Evolutionary conservation across 2,329 filamentous ascomycete genomes (phyloP).

Genomic region (Thielaviopsis cerberus): DNA sequence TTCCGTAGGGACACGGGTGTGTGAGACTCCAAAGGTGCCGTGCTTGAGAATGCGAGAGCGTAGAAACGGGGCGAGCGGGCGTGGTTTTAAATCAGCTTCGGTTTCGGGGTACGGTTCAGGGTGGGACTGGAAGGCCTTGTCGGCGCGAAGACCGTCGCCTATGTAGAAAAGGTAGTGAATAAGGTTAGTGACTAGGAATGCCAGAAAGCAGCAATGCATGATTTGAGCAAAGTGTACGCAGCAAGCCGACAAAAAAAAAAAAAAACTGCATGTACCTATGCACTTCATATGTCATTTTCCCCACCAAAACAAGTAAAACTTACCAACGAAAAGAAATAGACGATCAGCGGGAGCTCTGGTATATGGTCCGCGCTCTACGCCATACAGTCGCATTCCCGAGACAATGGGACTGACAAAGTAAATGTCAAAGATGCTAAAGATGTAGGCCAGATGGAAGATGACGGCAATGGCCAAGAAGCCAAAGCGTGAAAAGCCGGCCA

Average conservation of each 20-base stretch:
- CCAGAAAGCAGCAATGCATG: neutral
- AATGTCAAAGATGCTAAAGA: slow-evolving; percentile 92
- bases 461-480: slow-evolving; percentile 78
- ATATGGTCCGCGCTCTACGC: slow-evolving; percentile 40
- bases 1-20: slow-evolving; percentile 91
- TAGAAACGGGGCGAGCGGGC: slow-evolving; percentile 75
- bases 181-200: neutral
- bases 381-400: slow-evolving; percentile 75
- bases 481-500: slow-evolving; percentile 33
- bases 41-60: slow-evolving; percentile 74
- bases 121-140: slow-evolving; percentile 91
- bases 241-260: neutral
- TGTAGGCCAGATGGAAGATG: slow-evolving; percentile 82
- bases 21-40: slow-evolving; percentile 91
- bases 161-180: neutral
- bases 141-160: slow-evolving; percentile 85
- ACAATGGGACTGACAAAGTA: slow-evolving; percentile 98
- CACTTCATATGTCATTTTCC: neutral
- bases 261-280: neutral
- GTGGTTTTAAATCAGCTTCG: slow-evolving; percentile 47
- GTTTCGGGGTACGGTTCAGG: slow-evolving; percentile 62
- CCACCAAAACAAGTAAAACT: slow-evolving; percentile 5
- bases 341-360: slow-evolving; percentile 66
- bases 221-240: neutral
- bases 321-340: slow-evolving; percentile 83